Evolutionary conservation across 495 filamentous ascomycete species (phyloP).

Genomic region (Aspergillus baeticus): DNA sequence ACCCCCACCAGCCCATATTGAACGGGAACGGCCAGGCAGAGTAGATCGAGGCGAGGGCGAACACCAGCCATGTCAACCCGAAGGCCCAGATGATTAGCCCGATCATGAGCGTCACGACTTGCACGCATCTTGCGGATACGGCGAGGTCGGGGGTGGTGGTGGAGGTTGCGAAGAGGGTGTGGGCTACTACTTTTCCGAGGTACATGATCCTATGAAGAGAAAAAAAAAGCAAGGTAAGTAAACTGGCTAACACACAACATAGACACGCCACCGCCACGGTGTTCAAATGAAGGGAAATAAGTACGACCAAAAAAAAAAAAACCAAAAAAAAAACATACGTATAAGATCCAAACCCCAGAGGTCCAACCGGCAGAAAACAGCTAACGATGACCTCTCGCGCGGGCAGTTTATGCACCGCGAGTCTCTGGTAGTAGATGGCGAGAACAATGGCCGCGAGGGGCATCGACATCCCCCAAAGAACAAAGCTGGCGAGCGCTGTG

Average conservation of each 20-base stretch:
- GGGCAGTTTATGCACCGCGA: constrained; percentile 45
- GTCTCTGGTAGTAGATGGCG: constrained; percentile 49
- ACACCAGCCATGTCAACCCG: constrained; percentile 48
- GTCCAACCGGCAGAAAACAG: constrained; percentile 47
- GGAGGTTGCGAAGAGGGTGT: constrained; percentile 26
- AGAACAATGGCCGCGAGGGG: constrained; percentile 42
- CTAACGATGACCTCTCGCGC: constrained; percentile 45
- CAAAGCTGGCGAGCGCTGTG: constrained; percentile 43
- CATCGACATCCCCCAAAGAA: constrained; percentile 46
- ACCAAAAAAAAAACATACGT: too few relatives aligned
- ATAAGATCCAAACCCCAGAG: constrained; percentile 45
- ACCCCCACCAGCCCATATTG: constrained; percentile 65
- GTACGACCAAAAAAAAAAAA: too few relatives aligned
- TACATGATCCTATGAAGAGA: constrained; percentile 29
- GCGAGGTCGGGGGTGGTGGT: constrained; percentile 26
- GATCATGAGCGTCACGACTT: constrained; percentile 36
- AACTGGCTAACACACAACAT: too few relatives aligned
- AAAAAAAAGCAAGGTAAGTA: neutral
- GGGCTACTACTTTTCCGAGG: constrained; percentile 43
- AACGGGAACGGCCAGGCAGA: constrained; percentile 49
- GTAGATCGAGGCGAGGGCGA: constrained; percentile 42
- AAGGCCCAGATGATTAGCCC: constrained; percentile 49
- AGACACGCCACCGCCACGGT: too few relatives aligned
- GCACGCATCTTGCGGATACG: constrained; percentile 39
- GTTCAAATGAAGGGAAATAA: too few relatives aligned